Evolutionary conservation across 176 grass and related monocot genomes (phyloP), one percentile per base, ranked within the genome.

Genomic region (Echinochloa phyllopogon): DNA sequence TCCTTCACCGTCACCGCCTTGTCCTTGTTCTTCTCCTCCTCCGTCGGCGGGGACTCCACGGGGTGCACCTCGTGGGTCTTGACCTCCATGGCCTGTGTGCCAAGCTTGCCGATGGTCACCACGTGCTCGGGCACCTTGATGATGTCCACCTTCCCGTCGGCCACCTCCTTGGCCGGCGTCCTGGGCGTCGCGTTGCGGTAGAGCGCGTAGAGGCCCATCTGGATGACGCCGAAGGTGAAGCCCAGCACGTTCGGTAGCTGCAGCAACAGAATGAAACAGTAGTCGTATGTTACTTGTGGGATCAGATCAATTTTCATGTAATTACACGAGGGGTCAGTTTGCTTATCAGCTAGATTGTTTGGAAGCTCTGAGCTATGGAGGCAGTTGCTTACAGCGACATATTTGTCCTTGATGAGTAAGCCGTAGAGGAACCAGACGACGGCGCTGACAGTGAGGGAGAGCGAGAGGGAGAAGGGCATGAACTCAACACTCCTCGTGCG

Each of bases 361-460:
- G 17, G 4, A 50, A 21, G 40, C 4, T 18, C 1, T 23, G 23
- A 23, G 18, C 3, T 33, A 5, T 4, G 10, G 27, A 64, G 1
- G 25, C 2, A 64, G 14, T 10, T 65, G 24, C 81, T 87, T 82
- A 97, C 95, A 11, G 84, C 83, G 3, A 97, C 88, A 12, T 94
- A 97, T 89, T 91, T 89, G 86, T 97, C 95, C 84, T 87, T 92
- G 33, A 85, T 89, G 23, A 94, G 78, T 8, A 97, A 62, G 53
- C 95, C 95, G 21, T 97, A 97, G 16, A 91, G 79, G 82, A 97
- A 97, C 95, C 95, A 97, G 48, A 84, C 86, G 14, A 94, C 62
- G 4, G 95, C 90, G 14, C 90, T 92, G 16, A 89, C 2, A 43
- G 95, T 97, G 64, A 97, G 95, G 29, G 88, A 94, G 64, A 94